Evolutionary conservation across 345 rosid species (phyloP).

Genomic region (Moricandia moricandioides): DNA sequence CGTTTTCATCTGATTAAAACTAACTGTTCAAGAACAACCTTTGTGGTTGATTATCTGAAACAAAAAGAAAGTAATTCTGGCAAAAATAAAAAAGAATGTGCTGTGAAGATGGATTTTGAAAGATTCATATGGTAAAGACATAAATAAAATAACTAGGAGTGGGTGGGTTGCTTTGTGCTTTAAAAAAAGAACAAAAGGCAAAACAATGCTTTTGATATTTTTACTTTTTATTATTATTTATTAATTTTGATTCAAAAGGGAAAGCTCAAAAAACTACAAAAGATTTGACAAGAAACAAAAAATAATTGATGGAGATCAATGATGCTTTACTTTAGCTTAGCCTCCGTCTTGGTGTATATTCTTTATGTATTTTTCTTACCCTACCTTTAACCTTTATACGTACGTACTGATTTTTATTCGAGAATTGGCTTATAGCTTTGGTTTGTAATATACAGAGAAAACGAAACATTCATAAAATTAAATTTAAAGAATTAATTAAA

Average conservation of each 20-base stretch:
- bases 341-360: slow-evolving; percentile 22
- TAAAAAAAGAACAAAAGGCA: slow-evolving; percentile 35
- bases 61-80: background rate
- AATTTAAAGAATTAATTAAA: background rate
- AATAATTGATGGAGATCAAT: slow-evolving; percentile 7
- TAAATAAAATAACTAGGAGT: slow-evolving; percentile 6
- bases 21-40: background rate
- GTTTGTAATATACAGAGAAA: background rate
- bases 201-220: slow-evolving; percentile 22
- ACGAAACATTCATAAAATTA: background rate
- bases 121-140: slow-evolving; percentile 15
- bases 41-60: slow-evolving; percentile 1
- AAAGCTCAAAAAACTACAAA: slow-evolving; percentile 14
- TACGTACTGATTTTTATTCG: slow-evolving; percentile 9
- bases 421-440: background rate
- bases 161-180: slow-evolving; percentile 39
- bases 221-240: background rate
- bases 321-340: slow-evolving; percentile 28
- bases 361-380: slow-evolving; percentile 19
- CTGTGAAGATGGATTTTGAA: slow-evolving; percentile 23
- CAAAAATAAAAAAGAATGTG: background rate
- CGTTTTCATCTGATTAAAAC: slow-evolving; percentile 5
- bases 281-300: slow-evolving; percentile 20
- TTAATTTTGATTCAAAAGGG: slow-evolving; percentile 11
- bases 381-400: slow-evolving; percentile 13